These are phyloP conservation scores for Yamadazyma songkhlaensis DNA, from an alignment of 1,139 yeast genomes.

Conservation along the genomic window DNA sequence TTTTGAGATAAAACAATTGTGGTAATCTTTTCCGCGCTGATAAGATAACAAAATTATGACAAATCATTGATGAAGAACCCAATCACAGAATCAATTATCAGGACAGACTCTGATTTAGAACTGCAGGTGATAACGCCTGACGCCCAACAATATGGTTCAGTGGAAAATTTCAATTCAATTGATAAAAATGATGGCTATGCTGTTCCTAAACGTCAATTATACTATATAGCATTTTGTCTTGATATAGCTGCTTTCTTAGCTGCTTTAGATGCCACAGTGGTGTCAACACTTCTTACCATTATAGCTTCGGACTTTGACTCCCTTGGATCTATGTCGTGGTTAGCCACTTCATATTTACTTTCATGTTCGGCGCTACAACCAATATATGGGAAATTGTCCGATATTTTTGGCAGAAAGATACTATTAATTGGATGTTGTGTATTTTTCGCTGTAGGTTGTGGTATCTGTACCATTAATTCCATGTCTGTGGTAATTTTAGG, in stretches of 20 bases:
- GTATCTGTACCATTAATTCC: slow-evolving; percentile 38
- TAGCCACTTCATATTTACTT: slow-evolving; percentile 42
- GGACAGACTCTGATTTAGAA: not conserved
- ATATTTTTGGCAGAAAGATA: slow-evolving; percentile 74
- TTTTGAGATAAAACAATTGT: too few relatives aligned
- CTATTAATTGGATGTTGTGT: slow-evolving; percentile 32
- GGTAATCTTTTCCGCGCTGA: too few relatives aligned
- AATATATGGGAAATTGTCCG: slow-evolving; percentile 79
- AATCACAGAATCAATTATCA: not conserved
- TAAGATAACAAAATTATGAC: too few relatives aligned
- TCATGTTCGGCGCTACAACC: slow-evolving; percentile 57
- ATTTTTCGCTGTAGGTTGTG: slow-evolving; percentile 40
- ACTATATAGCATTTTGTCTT: slow-evolving; percentile 29
- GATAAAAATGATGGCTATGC: slow-evolving; percentile 25
- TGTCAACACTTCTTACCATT: slow-evolving; percentile 40
- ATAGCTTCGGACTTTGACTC: slow-evolving; percentile 45
- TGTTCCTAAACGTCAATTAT: slow-evolving; percentile 30
- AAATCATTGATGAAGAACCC: too few relatives aligned
- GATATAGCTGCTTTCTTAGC: slow-evolving; percentile 41
- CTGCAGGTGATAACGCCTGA: not conserved
- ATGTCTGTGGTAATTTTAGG: slow-evolving; percentile 53
- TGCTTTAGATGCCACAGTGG: slow-evolving; percentile 46
- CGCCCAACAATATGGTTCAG: slow-evolving; percentile 11
- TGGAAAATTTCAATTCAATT: slow-evolving; percentile 5
- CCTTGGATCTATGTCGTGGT: slow-evolving; percentile 43